phyloP scores from a whole-genome alignment of 164 flowering plant genomes.

The Taxillus chinensis region DNA sequence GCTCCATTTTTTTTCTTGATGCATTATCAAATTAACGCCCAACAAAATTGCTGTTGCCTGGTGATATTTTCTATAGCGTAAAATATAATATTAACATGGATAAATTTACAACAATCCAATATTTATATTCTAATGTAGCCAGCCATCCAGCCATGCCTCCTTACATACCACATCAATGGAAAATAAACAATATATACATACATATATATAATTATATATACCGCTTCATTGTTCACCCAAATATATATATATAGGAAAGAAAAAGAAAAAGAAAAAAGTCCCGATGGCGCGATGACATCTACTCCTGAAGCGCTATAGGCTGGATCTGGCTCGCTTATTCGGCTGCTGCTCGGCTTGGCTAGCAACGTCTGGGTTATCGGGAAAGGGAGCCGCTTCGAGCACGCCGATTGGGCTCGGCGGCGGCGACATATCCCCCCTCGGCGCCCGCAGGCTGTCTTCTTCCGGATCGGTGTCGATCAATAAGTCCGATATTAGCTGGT shows the following conservation, averaged over 20 bases:
- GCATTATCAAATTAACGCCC: too few relatives aligned
- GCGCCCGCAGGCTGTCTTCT: slow-evolving; percentile 8
- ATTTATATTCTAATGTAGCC: too few relatives aligned
- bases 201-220: too few relatives aligned
- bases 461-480: slow-evolving; percentile 50
- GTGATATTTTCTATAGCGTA: too few relatives aligned
- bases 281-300: slow-evolving; percentile 13
- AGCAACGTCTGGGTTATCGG: slow-evolving; percentile 13
- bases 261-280: too few relatives aligned
- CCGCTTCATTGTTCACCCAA: background rate
- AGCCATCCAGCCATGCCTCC: too few relatives aligned
- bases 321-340: slow-evolving; percentile 26
- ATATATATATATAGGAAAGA: background rate
- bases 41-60: too few relatives aligned
- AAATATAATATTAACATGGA: too few relatives aligned
- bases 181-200: too few relatives aligned
- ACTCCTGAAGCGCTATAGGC: slow-evolving; percentile 27
- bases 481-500: slow-evolving; percentile 52
- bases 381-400: slow-evolving; percentile 55
- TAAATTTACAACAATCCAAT: too few relatives aligned
- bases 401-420: slow-evolving; percentile 54
- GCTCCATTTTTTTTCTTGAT: background rate
- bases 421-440: slow-evolving; percentile 14
- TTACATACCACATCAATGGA: too few relatives aligned
- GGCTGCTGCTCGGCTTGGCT: slow-evolving; percentile 24